Evolutionary conservation across 1,284 basidiomycete species (phyloP), one percentile per base, ranked within the genome.

Genomic region (Hemileia vastatrix): DNA sequence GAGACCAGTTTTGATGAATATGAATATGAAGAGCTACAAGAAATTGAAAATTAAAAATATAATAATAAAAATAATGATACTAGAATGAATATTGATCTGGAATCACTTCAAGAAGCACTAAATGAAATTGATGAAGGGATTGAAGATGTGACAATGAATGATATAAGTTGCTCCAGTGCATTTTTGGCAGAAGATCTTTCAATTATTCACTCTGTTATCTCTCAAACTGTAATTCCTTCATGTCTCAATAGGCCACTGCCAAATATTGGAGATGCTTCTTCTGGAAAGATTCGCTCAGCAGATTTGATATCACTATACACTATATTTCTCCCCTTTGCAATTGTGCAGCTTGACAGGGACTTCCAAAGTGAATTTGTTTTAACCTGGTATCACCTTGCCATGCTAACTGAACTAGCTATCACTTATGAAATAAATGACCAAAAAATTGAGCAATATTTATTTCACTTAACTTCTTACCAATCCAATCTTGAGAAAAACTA

Each of bases 231-330:
- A 19, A 57, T 51, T n/a, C 57, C 57, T 19, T 18, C 57, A 18
- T 58, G 57, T 45, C 57, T 58, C 19, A 58, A 58, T 32, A 5
- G 47, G 13, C 57, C 57, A 27, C 27, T 48, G 23, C 45, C 45
- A 4, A 50, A 36, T 15, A 40, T 58, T 58, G 57, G 57, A 19
- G 48, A 58, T 58, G 47, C 47, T 58, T 2, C 57, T 1, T 27
- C 57, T 50, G 57, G 57, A 6, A 58, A 58, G 15, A 32, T 58
- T 58, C 32, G 57, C 32, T 58, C 57, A 27, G 57, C 57, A 6
- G 57, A 58, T 51, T 58, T 40, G 40, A 47, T 57, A 24, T 15
- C 36, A 43, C 15, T 43, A n/a, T 43, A 8, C 6, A 43, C 15
- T 8, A 55, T 55, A 18, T 43, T 55, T 31, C 2, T 55, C 6